Conservation (phyloP, 305 asterid genomes). For the Ilex paraguariensis region DNA sequence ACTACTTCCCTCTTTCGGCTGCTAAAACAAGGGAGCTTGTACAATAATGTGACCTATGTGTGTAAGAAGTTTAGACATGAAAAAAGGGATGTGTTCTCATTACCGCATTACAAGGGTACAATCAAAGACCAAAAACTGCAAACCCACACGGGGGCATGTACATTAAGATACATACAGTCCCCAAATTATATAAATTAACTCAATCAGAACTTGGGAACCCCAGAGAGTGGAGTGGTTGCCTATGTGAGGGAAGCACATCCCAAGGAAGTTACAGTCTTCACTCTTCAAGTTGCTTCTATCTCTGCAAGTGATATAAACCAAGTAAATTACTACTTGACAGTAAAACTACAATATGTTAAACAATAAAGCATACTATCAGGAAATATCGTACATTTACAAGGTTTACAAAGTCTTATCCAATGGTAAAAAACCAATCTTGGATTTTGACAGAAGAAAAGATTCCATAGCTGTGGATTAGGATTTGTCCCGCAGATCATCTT, state of each 20-base stretch:
- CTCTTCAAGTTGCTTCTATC: conserved; percentile 27
- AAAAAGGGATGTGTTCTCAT: too few species aligned
- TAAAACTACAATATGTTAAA: conserved; percentile 1
- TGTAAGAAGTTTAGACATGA: too few species aligned
- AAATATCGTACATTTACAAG: conserved; percentile 33
- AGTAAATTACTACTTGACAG: neutral
- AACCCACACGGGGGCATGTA: too few species aligned
- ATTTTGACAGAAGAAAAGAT: neutral
- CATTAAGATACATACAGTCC: neutral
- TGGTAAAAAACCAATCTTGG: conserved; percentile 7
- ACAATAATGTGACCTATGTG: too few species aligned
- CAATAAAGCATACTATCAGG: neutral
- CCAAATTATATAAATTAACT: conserved; percentile 10
- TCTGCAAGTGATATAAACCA: conserved; percentile 26
- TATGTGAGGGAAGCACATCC: neutral
- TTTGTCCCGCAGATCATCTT: conserved; percentile 64
- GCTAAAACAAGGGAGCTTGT: too few species aligned
- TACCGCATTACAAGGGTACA: too few species aligned
- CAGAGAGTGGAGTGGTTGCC: conserved; percentile 13
- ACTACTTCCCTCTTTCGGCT: too few species aligned
- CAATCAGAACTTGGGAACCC: conserved; percentile 1
- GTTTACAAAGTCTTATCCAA: conserved; percentile 3
- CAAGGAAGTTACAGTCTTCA: conserved; percentile 10
- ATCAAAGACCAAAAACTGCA: too few species aligned
- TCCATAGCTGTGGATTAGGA: conserved; percentile 32